Evolutionary conservation across 2,329 filamentous ascomycete genomes (phyloP).

Genomic region (Mycosphaerelloides madeirae): DNA sequence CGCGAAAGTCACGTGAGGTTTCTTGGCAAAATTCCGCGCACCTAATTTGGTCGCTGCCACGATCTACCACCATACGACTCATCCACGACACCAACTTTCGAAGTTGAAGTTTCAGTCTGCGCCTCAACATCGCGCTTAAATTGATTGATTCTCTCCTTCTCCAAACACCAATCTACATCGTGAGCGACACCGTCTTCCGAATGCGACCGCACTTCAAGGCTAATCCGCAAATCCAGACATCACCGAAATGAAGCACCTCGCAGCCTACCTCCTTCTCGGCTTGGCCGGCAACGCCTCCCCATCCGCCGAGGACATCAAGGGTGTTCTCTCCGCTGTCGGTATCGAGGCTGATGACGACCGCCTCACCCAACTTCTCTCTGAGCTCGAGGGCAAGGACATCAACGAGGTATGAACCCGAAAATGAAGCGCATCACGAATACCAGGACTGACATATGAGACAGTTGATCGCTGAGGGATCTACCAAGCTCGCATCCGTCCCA

Average conservation of each 20-base stretch:
- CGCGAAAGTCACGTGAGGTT: too few relatives aligned
- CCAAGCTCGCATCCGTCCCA: constrained; percentile 97
- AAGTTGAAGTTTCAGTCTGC: constrained; percentile 99
- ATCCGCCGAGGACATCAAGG: constrained; percentile 79
- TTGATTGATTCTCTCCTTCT: constrained; percentile 97
- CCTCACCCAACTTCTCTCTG: constrained; percentile 77
- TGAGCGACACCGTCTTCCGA: constrained; percentile 8
- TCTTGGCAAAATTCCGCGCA: constrained; percentile 1
- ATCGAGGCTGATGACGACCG: constrained; percentile 89
- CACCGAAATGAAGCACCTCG: constrained; percentile 93
- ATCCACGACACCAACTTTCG: constrained; percentile 35
- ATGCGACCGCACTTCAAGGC: not conserved
- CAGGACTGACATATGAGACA: constrained; percentile 40
- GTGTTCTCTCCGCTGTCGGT: constrained; percentile 86
- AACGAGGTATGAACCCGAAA: constrained; percentile 65
- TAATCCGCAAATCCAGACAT: constrained; percentile 14
- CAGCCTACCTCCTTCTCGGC: constrained; percentile 95
- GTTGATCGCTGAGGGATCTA: constrained; percentile 84
- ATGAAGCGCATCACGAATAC: not conserved
- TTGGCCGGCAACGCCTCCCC: constrained; percentile 90
- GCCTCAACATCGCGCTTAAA: constrained; percentile 88
- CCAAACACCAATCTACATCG: constrained; percentile 18
- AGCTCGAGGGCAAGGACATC: constrained; percentile 89
- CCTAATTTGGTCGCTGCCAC: not conserved
- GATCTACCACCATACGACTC: not conserved